Base-by-base conservation (phyloP, 352 stramenopile species). In the Globisporangium orthogonon region DNA sequence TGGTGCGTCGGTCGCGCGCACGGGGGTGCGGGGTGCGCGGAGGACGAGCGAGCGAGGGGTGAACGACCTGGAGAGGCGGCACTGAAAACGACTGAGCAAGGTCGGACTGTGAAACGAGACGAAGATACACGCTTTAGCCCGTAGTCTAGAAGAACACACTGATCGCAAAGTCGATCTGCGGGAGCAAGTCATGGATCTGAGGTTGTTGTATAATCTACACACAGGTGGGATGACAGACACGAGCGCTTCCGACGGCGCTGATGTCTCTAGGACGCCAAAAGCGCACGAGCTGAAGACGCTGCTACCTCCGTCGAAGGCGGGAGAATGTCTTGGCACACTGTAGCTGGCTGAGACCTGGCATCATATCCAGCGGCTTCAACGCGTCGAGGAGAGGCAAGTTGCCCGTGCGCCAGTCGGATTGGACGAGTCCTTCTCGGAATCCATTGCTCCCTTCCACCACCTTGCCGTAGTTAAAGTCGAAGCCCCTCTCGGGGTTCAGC, bases 401-500 rank as follows among this genome's bases (percentile, higher is more conserved):
- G 10, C 69, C 66, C 6, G 62, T 73, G n/a, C 84, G 64, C 78
- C 76, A 89, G 59, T 91, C 76, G n/a, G 66, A 54, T 9, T 73
- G 35, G 1, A 89, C 28, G 10, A 88, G 46, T 1, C 73, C 81
- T 64, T 88, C 81, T 11, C 65, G 60, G 37, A 80, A 89, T 2
- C 49, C 60, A 3, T 68, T 58, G 6, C 70, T 70, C 6, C 62
- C 62, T 28, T 3, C n/a, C 2, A 14, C 7, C n/a, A 52, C 70
- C 44, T 82, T 67, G 2, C 60, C 66, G 2, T 70, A 70, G 61
- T 86, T 86, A 63, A 79, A 89, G 50, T 84, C 65, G 60, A 88
- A 90, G 57, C 68, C 70, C 52, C 66, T 81, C 60, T 92, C 78
- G 0, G 82, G 78, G 45, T 90, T 89, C 49, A 92, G 61, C 30